Evolutionary conservation across 2,329 filamentous ascomycete genomes (phyloP).

Genomic region (Metarhizium robertsii): DNA sequence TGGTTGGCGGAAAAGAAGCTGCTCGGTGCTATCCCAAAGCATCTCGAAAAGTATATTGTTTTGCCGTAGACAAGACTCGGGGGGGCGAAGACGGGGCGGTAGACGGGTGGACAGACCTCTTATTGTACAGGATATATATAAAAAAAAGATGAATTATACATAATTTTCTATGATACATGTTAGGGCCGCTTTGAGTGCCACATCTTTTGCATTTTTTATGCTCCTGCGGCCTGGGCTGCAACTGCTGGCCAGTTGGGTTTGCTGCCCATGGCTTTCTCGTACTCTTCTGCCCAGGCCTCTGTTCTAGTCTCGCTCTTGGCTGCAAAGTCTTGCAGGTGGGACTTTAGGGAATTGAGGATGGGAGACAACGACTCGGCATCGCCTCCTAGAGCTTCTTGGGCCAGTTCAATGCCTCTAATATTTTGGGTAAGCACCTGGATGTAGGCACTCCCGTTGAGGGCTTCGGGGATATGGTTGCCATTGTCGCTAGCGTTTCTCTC

Average conservation of each 20-base stretch:
- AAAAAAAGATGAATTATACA: constrained; percentile 12
- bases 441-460: constrained; percentile 17
- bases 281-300: constrained; percentile 14
- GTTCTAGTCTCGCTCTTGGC: constrained; percentile 8
- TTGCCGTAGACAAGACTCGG: constrained; percentile 47
- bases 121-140: constrained; percentile 15
- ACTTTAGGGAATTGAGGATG: constrained; percentile 27
- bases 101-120: background rate
- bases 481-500: constrained; percentile 7
- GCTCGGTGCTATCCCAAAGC: constrained; percentile 69
- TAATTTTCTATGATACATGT: constrained; percentile 2
- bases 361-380: constrained; percentile 22
- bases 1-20: constrained; percentile 87
- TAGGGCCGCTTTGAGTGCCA: no score
- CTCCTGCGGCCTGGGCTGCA: background rate
- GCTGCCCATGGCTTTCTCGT: constrained; percentile 17
- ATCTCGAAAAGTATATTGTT: constrained; percentile 89
- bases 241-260: constrained; percentile 18
- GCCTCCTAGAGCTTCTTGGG: constrained; percentile 29
- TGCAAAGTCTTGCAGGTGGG: constrained; percentile 25
- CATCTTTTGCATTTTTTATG: background rate
- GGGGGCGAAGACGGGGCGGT: background rate
- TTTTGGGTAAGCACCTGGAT: constrained; percentile 20
- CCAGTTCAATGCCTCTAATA: constrained; percentile 33
- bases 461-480: constrained; percentile 3